These are phyloP conservation scores for Dioscorea cayenensis DNA, from an alignment of 116 monocot species.

Conservation along the genomic window DNA sequence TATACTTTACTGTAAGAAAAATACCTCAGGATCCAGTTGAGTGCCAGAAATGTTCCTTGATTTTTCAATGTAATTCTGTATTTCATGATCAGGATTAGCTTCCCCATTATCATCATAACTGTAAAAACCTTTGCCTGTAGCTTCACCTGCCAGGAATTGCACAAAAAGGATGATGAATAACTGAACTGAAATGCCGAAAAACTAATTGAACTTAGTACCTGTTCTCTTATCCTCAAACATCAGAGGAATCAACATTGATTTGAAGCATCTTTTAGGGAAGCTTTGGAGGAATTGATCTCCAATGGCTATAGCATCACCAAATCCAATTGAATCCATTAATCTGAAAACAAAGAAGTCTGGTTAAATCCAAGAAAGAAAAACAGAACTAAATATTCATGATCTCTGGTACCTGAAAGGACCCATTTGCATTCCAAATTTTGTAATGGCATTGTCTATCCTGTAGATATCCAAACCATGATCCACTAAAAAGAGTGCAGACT, in stretches of 20 bases:
- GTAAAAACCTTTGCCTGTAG: conserved; percentile 45
- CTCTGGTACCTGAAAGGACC: conserved; percentile 55
- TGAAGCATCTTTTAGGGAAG: conserved; percentile 15
- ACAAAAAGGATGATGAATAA: not conserved
- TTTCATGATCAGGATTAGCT: conserved; percentile 48
- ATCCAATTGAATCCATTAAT: conserved; percentile 46
- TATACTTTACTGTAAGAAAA: not conserved
- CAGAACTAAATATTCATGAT: not conserved
- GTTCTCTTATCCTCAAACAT: conserved; percentile 58
- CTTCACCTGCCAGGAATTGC: conserved; percentile 39
- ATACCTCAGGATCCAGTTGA: conserved; percentile 36
- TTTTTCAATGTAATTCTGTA: conserved; percentile 48
- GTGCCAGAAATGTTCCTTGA: conserved; percentile 44
- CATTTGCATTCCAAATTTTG: conserved; percentile 75
- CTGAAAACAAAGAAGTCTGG: conserved; percentile 7
- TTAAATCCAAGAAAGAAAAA: not conserved
- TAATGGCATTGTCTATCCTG: conserved; percentile 42
- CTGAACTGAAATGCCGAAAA: not conserved
- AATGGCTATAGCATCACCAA: conserved; percentile 49
- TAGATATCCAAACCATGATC: conserved; percentile 53
- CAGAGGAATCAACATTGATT: conserved; percentile 39
- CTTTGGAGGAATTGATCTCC: conserved; percentile 26
- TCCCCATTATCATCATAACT: conserved; percentile 47
- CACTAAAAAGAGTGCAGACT: conserved; percentile 42
- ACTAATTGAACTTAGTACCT: conserved; percentile 16